Evolutionary conservation across 2,329 filamentous ascomycete genomes (phyloP).

Genomic region (Rugonectria rugulosa): DNA sequence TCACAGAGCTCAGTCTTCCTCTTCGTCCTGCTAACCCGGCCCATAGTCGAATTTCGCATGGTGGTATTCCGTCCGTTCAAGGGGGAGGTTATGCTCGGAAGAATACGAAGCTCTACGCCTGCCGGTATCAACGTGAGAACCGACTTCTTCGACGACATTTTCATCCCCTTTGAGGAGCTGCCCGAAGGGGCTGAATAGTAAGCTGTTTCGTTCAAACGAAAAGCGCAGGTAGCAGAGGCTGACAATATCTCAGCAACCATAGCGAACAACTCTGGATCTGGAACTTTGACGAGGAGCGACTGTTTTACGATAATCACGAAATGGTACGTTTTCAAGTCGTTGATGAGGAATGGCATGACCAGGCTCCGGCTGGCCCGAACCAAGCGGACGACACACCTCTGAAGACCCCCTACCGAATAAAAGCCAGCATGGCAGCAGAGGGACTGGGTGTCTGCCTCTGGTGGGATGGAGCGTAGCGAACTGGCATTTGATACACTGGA

Average conservation of each 20-base stretch:
- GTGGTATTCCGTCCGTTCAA: conserved; percentile 97
- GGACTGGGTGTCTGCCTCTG: conserved; percentile 70
- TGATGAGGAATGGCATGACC: conserved; percentile 90
- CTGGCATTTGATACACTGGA: conserved; percentile 20
- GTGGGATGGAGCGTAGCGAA: conserved; percentile 58
- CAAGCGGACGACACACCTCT: conserved; percentile 68
- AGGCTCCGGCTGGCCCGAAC: conserved; percentile 74
- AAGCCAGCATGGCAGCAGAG: conserved; percentile 68
- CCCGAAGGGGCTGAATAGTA: conserved; percentile 81
- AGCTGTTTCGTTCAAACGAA: conserved; percentile 22
- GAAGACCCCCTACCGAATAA: conserved; percentile 76
- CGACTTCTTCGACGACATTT: conserved; percentile 94
- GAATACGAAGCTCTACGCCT: conserved; percentile 77
- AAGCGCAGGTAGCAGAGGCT: conserved; percentile 2
- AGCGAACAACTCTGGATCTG: conserved; percentile 86
- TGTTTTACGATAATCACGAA: conserved; percentile 92
- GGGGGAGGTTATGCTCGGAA: conserved; percentile 86
- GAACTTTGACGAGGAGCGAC: conserved; percentile 74
- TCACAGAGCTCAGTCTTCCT: background rate
- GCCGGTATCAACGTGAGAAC: conserved; percentile 80
- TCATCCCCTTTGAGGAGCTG: conserved; percentile 76
- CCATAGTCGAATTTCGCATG: conserved; percentile 85
- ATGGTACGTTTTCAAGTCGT: conserved; percentile 86
- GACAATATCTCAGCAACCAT: conserved; percentile 63
- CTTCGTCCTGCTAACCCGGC: conserved; percentile 16